Base-by-base conservation (phyloP, 225 moss, liverwort and hornwort species). In the Bryoerythrophyllum caledonicum region DNA sequence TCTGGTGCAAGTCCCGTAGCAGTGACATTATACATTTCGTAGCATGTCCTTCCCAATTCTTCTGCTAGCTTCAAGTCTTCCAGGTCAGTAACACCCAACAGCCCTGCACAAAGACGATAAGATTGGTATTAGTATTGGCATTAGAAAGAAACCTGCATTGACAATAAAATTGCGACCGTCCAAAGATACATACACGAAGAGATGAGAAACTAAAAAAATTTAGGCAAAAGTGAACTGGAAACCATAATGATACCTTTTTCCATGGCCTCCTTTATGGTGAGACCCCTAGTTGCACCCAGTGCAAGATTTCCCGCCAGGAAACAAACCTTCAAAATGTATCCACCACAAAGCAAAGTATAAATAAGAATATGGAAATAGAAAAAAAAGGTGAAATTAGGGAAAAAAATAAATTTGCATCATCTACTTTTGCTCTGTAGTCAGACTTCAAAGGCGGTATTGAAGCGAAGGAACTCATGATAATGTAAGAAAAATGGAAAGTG, bases 221-320 rank as follows among this genome's bases (percentile, higher is more conserved):
- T 5, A 67, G 13, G 58, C 58, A 68, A 30, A 26, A 56, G 17
- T 51, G 23, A 49, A 46, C 38, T 23, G 59, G 13, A 71, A 52
- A 28, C 12, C 51, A 23, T 12, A 52, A 34, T 52, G 41, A 80
- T 73, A 88, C 88, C 88, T 83, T 83, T 86, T 27, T 77, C 82
- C 85, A 91, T 85, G 30, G 97, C 93, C 76, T 89, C 86, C 71
- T 82, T 70, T 72, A 86, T 86, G 41, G 94, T 82, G 61, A 93
- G 82, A 17, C 97, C 97, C 79, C 82, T 91, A 48, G 97, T 99
- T 56, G 97, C 94, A 56, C 97, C 97, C 6, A 99, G 77, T 65
- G 97, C 97, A 46, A 99, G 89, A 48, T 93, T 99, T 48, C 97
- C 97, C 73, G 97, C 97, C 82, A 99, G 80, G 79, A 99, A 99